Percentiles rank a stretch among this genome's conserved stretches.
These are phyloP conservation scores for Hyphodiscus sp. DNA, from an alignment of 2,329 filamentous ascomycete genomes.

Conservation along the genomic window DNA sequence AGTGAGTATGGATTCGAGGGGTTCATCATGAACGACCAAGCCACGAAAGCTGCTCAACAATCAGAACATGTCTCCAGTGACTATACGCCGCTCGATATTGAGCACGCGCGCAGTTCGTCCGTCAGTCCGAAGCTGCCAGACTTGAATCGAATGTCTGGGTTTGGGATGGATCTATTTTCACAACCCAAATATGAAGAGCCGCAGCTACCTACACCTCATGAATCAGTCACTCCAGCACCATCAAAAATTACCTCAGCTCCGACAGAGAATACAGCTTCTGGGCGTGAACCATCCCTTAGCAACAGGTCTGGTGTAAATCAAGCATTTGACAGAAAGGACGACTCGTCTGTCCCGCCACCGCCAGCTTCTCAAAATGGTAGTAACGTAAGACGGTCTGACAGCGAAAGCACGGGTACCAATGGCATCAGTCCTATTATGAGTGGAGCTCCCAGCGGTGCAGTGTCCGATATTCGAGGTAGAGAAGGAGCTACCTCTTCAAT, in stretches of 20 bases:
- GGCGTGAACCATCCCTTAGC: conserved; percentile 47
- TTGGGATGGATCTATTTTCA: conserved; percentile 53
- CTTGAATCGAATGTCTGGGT: conserved; percentile 51
- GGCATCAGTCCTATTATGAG: conserved; percentile 59
- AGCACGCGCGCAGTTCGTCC: conserved; percentile 30
- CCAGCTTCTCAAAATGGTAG: conserved; percentile 41
- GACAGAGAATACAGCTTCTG: not conserved
- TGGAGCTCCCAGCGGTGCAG: conserved; percentile 39
- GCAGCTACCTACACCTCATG: not conserved
- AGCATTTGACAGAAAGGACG: conserved; percentile 54
- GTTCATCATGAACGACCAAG: conserved; percentile 19
- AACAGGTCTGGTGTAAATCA: conserved; percentile 56
- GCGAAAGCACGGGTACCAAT: conserved; percentile 45
- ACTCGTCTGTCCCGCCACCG: conserved; percentile 43
- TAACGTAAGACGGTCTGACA: conserved; percentile 51
- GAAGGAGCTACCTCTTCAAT: conserved; percentile 45
- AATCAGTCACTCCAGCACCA: conserved; percentile 2
- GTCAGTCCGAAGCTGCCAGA: conserved; percentile 53
- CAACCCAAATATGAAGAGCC: conserved; percentile 10
- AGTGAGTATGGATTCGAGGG: conserved; percentile 52
- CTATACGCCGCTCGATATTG: conserved; percentile 10
- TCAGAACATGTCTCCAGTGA: conserved; percentile 6
- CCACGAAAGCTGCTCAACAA: not conserved
- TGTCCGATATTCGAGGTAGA: conserved; percentile 27
- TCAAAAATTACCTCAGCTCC: not conserved